phyloP scores from a whole-genome alignment of 2,329 filamentous ascomycete genomes.

The Phyllosticta citrichinensis region DNA sequence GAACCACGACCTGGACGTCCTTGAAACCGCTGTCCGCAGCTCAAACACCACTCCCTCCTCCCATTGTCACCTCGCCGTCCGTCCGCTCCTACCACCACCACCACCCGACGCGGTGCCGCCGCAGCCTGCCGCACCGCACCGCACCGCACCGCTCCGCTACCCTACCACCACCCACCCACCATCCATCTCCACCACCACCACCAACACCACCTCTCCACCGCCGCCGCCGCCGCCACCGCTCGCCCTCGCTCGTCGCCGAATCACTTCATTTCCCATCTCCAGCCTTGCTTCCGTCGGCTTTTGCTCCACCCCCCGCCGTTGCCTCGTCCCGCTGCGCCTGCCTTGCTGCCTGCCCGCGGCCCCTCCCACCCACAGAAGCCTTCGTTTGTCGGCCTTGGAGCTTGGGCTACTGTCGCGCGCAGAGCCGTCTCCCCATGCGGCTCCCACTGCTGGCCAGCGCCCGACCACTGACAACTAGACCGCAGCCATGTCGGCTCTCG shows the following conservation, averaged over 20 bases:
- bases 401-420: slow-evolving; percentile 4
- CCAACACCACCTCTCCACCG: not conserved
- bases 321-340: not conserved
- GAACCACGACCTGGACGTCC: not conserved
- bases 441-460: slow-evolving; percentile 11
- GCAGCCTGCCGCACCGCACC: not conserved
- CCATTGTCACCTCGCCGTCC: not conserved
- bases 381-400: not conserved
- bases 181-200: not conserved
- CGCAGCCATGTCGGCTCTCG: slow-evolving; percentile 54
- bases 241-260: not conserved
- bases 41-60: not conserved
- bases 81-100: not conserved
- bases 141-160: not conserved
- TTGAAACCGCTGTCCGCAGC: not conserved
- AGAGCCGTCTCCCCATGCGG: slow-evolving; percentile 10
- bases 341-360: not conserved
- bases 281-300: slow-evolving; percentile 1
- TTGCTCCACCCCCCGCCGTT: not conserved
- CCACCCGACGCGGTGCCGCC: not conserved
- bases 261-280: not conserved
- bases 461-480: slow-evolving; percentile 4
- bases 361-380: not conserved
- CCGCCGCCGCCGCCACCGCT: not conserved
- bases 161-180: not conserved